Base-by-base conservation (phyloP, 176 grass and related monocot genomes). In the Eleusine indica region DNA sequence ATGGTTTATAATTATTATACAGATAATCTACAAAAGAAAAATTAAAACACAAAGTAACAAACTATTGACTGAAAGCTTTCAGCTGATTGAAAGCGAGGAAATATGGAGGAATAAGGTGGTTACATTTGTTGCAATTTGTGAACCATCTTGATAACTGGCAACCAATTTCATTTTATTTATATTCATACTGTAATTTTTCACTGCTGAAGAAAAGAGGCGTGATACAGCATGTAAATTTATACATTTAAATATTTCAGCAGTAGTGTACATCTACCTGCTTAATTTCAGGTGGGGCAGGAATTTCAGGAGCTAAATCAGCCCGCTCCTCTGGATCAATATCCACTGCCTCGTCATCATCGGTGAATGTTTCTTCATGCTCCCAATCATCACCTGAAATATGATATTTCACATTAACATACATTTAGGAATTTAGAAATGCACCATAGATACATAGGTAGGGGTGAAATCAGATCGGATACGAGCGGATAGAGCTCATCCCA, bases 331-430 rank as follows among this genome's bases (percentile, higher is more conserved):
- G 91, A 77, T 98, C 86, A 29, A 93, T 94, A 62, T 94, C 96
- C 48, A 96, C 96, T 30, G 96, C 96, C 87, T 98, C 96, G 71
- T 98, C 96, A 76, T 98, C 96, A 3, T 98, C 96, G 42, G 96
- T 98, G 71, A 96, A 98, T 83, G 85, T 95, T 80, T 98, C 96
- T 90, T 98, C 96, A 60, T 98, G 96, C 67, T 98, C 96, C 96
- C 96, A 98, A 46, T 98, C 96, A 89, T 98, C 96, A 80, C 96
- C 96, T 98, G 77, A 82, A 63, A 51, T 75, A 66, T 13, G n/a
- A 12, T 78, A 83, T 38, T 76, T 25, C 44, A 39, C 19, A 54
- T 58, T 77, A 82, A 71, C 28, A 66, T 79, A 41, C 30, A 66
- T 71, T 58, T 56, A 10, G n/a, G 78, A 32, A 6, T 53, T 40